Evolutionary conservation across 2,329 filamentous ascomycete species (phyloP), one percentile per base, ranked within the genome.

Genomic region (Venturia pyrina): DNA sequence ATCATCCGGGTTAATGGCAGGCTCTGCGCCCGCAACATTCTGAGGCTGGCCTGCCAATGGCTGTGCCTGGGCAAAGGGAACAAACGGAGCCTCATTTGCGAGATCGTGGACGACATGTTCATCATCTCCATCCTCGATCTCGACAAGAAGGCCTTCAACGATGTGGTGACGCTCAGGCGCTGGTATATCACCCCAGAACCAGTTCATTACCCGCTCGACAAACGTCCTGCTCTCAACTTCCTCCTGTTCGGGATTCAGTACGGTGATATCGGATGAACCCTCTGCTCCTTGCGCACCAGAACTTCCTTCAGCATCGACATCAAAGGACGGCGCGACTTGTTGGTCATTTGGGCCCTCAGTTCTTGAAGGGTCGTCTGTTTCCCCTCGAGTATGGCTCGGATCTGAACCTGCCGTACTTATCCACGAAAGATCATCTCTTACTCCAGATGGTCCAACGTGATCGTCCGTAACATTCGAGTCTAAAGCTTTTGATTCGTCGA

Each of bases 61-160:
- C 41, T 78, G 77, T 17, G 78, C 77, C 57, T 77, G 78, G 67
- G 78, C 76, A 68, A 83, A 78, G 40, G 82, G 82, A 0, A 86
- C 82, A 69, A 88, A 86, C 1, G 83, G 85, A 17, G 82, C 81
- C 73, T 89, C 86, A 40, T 82, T 79, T 8, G 80, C 83, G 34
- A 86, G 76, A 66, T 87, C 81, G 67, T 85, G 79, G 28, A 87
- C 82, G 34, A 86, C 75, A 59, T 84, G 83, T 64, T 87, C 87
- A 68, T 87, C 86, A 64, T 87, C 74, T 40, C 56, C 70, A 37
- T 37, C 65, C 41, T 65, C 72, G 28, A 73, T 73, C n/a, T 73
- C 73, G 11, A 65, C 65, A 37, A 59, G 24, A 1, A 37, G 17
- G 62, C 68, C 60, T 37, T 66, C 70, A 48, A 69, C 72, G 11